A percentile compares a stretch with the other conserved stretches of the same genome.
Conservation (phyloP, 495 filamentous ascomycete species). For the Parachaetomium inaequale region DNA sequence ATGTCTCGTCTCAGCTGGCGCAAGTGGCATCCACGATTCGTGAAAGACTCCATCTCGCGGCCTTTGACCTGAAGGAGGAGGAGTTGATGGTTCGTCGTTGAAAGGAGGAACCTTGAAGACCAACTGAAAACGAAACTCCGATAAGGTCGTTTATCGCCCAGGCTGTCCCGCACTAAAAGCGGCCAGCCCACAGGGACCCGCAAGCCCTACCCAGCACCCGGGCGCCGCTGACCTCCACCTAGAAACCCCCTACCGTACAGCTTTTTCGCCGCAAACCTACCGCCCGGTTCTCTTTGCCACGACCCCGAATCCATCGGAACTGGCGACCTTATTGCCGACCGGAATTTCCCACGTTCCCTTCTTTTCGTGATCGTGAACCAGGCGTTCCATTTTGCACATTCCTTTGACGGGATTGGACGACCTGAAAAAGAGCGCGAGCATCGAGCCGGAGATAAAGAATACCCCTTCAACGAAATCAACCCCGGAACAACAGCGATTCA, state of each 20-base stretch:
- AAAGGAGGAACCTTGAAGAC: background rate
- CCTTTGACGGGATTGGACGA: background rate
- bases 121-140: too few relatives aligned
- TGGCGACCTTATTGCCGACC: background rate
- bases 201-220: constrained; percentile 3
- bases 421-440: background rate
- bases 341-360: constrained; percentile 5
- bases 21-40: constrained; percentile 14
- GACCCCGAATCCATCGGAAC: background rate
- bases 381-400: background rate
- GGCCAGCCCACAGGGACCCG: constrained; percentile 7
- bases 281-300: constrained; percentile 2
- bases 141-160: constrained; percentile 7
- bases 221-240: background rate
- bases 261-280: constrained; percentile 5
- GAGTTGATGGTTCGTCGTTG: background rate
- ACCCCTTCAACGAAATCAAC: background rate
- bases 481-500: constrained; percentile 17
- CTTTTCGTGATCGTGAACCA: background rate
- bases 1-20: constrained; percentile 21
- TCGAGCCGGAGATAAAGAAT: constrained; percentile 1
- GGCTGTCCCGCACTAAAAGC: constrained; percentile 8
- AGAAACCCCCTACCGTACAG: constrained; percentile 1
- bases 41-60: constrained; percentile 4
- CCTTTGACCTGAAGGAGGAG: constrained; percentile 12